A percentile compares a stretch with the other conserved stretches of the same genome.
These are phyloP conservation scores for Gnomoniopsis smithogilvyi DNA, from an alignment of 2,329 filamentous ascomycete species.

Conservation along the genomic window DNA sequence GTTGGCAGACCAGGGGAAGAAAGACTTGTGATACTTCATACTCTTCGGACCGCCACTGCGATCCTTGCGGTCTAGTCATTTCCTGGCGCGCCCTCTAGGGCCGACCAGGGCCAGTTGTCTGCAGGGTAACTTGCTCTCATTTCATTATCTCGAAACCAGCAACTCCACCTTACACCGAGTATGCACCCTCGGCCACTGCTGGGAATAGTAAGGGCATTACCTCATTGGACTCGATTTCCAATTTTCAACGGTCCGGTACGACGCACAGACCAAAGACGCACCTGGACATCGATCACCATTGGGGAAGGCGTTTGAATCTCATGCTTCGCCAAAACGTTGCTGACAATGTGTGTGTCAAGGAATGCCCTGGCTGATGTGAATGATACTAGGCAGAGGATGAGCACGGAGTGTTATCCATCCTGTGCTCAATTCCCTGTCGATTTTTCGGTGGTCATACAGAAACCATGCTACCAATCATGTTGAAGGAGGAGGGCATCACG, in stretches of 20 bases:
- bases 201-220: background rate
- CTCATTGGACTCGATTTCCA: background rate
- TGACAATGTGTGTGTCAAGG: no score
- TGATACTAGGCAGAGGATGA: no score
- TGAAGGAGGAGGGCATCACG: no score
- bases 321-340: no score
- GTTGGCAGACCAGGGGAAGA: background rate
- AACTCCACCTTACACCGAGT: constrained; percentile 5
- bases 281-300: no score
- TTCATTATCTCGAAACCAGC: constrained; percentile 10
- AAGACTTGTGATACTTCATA: background rate
- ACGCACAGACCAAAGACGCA: background rate
- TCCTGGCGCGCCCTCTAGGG: constrained; percentile 2
- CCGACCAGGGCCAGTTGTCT: background rate
- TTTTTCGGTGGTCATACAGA: no score
- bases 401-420: no score
- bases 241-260: background rate
- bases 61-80: background rate
- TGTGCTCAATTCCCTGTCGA: no score
- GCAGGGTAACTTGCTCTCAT: constrained; percentile 7
- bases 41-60: background rate
- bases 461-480: no score
- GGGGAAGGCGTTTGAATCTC: no score
- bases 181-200: background rate
- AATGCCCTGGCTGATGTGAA: no score